phyloP scores from a whole-genome alignment of 805 yeast species.

The Ascoidea rubescens region DNA sequence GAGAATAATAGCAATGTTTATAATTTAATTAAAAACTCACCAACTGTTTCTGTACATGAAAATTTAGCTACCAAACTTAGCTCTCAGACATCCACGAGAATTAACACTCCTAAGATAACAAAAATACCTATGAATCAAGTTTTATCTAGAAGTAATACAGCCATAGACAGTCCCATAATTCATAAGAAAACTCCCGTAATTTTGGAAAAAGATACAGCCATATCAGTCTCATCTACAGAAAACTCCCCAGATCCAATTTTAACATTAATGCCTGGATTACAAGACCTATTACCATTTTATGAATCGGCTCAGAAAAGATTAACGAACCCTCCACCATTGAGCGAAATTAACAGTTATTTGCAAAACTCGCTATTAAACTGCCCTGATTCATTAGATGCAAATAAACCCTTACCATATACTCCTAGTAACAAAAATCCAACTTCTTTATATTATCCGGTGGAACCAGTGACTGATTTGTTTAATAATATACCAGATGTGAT shows the following conservation, averaged over 20 bases:
- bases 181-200: conserved; percentile 8
- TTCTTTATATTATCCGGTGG: conserved; percentile 67
- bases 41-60: too few species aligned
- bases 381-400: conserved; percentile 89
- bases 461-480: conserved; percentile 39
- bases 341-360: conserved; percentile 40
- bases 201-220: conserved; percentile 10
- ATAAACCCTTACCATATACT: conserved; percentile 52
- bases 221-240: conserved; percentile 8
- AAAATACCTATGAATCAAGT: too few species aligned
- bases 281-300: conserved; percentile 16
- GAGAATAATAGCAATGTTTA: too few species aligned
- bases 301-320: conserved; percentile 26
- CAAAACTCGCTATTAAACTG: conserved; percentile 76
- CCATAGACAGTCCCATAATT: conserved; percentile 10
- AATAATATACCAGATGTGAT: conserved; percentile 35
- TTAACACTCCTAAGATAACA: too few species aligned
- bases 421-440: conserved; percentile 84
- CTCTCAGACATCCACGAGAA: too few species aligned
- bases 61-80: too few species aligned
- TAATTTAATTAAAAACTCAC: too few species aligned
- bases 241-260: conserved; percentile 2
- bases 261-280: conserved; percentile 10
- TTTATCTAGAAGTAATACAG: too few species aligned
- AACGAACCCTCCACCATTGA: conserved; percentile 37